Evolutionary conservation across 73 alveolate species (phyloP).

Genomic region (Breviolum minutum): DNA sequence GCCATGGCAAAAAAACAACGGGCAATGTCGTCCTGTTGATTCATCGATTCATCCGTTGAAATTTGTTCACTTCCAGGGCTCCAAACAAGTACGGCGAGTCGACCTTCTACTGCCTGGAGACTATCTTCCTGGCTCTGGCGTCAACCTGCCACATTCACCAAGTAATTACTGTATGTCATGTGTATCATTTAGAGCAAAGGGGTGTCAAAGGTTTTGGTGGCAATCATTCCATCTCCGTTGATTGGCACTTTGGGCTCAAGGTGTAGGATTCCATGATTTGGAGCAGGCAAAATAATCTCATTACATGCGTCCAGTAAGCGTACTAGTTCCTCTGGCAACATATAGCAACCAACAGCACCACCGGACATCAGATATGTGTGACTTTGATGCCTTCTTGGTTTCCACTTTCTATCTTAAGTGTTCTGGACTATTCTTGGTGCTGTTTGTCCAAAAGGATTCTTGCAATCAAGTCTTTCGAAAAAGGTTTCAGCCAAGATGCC

Average conservation of each 20-base stretch:
- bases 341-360: not conserved
- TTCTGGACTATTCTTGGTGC: too few relatives aligned
- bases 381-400: not conserved
- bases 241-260: not conserved
- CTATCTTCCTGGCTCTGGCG: slow-evolving; percentile 83
- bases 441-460: not conserved
- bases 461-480: too few relatives aligned
- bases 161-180: not conserved
- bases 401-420: not conserved
- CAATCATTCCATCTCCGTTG: not conserved
- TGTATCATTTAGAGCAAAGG: not conserved
- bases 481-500: not conserved
- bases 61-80: not conserved
- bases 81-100: slow-evolving; percentile 83
- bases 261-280: not conserved
- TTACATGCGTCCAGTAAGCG: too few relatives aligned
- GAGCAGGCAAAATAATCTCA: too few relatives aligned
- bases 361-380: not conserved
- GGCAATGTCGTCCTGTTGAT: not conserved
- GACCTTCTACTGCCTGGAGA: slow-evolving; percentile 74
- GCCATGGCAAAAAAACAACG: not conserved
- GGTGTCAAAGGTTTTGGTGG: too few relatives aligned
- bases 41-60: not conserved
- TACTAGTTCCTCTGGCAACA: not conserved
- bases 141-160: not conserved